phyloP scores from a whole-genome alignment of 257 asterid genomes.

The Eucommia ulmoides region DNA sequence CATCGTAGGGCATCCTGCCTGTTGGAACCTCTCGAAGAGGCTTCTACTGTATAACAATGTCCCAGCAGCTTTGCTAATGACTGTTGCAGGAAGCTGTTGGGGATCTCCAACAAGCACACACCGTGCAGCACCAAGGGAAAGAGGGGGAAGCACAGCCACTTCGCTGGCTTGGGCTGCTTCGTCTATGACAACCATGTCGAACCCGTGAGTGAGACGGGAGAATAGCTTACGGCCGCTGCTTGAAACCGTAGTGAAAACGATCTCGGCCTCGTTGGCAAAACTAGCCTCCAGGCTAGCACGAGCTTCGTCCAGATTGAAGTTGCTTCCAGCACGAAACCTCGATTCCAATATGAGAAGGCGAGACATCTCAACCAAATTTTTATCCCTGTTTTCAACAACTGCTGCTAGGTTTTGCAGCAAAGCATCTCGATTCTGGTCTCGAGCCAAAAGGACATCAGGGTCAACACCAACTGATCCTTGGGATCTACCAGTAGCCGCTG shows the following conservation, averaged over 20 bases:
- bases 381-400: constrained; percentile 85
- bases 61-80: constrained; percentile 97
- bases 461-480: constrained; percentile 99
- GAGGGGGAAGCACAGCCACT: constrained; percentile 90
- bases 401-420: constrained; percentile 87
- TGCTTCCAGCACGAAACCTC: constrained; percentile 61
- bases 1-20: constrained; percentile 98
- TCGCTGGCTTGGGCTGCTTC: constrained; percentile 99
- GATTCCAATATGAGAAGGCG: constrained; percentile 80
- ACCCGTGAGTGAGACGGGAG: constrained; percentile 93
- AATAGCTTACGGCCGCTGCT: constrained; percentile 96
- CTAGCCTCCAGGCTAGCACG: constrained; percentile 96
- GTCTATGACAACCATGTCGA: constrained; percentile 99
- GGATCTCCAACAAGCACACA: constrained; percentile 99
- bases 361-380: constrained; percentile 88
- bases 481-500: constrained; percentile 72
- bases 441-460: constrained; percentile 83
- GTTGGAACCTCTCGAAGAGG: constrained; percentile 97
- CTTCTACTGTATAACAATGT: constrained; percentile 94
- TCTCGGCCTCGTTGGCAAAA: constrained; percentile 98
- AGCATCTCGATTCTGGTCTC: constrained; percentile 87
- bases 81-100: constrained; percentile 99
- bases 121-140: constrained; percentile 97
- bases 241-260: constrained; percentile 92
- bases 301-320: constrained; percentile 88